Conservation (phyloP, 2,329 filamentous ascomycete genomes). For the Coniochaeta sp. region DNA sequence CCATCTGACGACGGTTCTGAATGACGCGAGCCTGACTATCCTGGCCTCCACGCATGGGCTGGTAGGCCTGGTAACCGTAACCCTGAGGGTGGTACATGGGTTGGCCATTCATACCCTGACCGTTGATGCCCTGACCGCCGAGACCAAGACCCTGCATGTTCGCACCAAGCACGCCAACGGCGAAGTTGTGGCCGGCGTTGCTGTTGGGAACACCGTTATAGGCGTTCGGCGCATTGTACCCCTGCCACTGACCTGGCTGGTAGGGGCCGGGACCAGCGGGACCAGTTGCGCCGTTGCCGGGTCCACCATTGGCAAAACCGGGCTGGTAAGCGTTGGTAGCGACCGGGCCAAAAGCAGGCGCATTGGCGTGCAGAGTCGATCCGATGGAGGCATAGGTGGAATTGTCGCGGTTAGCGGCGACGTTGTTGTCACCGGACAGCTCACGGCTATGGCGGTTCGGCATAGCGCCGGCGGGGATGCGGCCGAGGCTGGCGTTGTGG, state of each 20-base stretch:
- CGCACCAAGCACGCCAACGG: constrained; percentile 57
- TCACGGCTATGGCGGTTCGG: constrained; percentile 68
- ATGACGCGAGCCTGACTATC: constrained; percentile 73
- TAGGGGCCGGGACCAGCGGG: constrained; percentile 11
- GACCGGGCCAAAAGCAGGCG: constrained; percentile 67
- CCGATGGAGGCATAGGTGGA: constrained; percentile 53
- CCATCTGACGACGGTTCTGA: constrained; percentile 66
- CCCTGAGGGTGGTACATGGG: constrained; percentile 48
- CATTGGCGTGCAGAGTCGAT: constrained; percentile 72
- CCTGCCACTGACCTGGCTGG: too few relatives aligned
- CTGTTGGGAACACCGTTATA: constrained; percentile 24
- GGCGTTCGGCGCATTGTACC: constrained; percentile 20
- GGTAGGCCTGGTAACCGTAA: constrained; percentile 45
- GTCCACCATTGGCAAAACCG: constrained; percentile 19
- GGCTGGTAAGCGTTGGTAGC: constrained; percentile 20
- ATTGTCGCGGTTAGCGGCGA: constrained; percentile 34
- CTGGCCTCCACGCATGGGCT: constrained; percentile 40
- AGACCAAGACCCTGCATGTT: constrained; percentile 62
- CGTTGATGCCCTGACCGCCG: too few relatives aligned
- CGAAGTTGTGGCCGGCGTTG: constrained; percentile 33
- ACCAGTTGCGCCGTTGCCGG: constrained; percentile 14
- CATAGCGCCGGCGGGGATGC: constrained; percentile 62
- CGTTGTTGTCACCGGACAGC: constrained; percentile 45
- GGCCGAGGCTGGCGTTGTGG: constrained; percentile 76
- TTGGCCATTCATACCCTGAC: too few relatives aligned